Percentiles rank a stretch among this genome's conserved stretches.
Evolutionary conservation across 2,329 filamentous ascomycete genomes (phyloP).

Genomic region (Colletotrichum camelliae): DNA sequence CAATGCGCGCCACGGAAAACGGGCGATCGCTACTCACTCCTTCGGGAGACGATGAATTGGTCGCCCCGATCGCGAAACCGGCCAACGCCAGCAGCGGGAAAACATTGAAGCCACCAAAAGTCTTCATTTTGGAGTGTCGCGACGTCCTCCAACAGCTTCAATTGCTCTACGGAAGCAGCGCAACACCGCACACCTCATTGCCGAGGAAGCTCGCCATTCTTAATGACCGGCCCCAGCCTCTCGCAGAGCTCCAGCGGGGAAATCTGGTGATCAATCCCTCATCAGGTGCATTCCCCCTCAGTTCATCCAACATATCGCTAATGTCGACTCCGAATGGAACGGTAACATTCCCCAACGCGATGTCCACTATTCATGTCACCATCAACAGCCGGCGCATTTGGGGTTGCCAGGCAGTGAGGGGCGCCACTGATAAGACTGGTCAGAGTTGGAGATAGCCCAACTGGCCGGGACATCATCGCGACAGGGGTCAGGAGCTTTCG

Average conservation of each 20-base stretch:
- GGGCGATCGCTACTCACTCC: not conserved
- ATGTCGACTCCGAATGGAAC: not conserved
- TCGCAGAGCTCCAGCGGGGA: not conserved
- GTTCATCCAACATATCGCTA: not conserved
- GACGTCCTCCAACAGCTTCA: not conserved
- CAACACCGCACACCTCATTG: not conserved
- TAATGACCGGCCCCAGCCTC: not conserved
- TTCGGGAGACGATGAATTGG: not conserved
- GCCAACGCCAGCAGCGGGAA: not conserved
- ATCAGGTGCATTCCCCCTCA: not conserved
- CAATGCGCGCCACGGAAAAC: accelerated
- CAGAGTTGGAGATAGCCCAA: not conserved
- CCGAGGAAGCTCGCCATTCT: not conserved
- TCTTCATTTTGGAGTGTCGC: not conserved
- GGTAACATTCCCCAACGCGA: constrained; percentile 14
- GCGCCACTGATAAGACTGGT: constrained; percentile 6
- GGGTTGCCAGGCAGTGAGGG: constrained; percentile 9
- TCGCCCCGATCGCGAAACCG: not conserved
- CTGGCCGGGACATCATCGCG: not conserved
- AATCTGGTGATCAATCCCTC: not conserved
- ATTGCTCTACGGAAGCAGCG: not conserved
- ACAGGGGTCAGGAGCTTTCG: not conserved
- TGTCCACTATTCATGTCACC: constrained; percentile 20
- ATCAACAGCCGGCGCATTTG: not conserved
- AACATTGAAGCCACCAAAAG: not conserved